Evolutionary conservation across 148 eudicot genomes (phyloP).

Genomic region (Cornus florida): DNA sequence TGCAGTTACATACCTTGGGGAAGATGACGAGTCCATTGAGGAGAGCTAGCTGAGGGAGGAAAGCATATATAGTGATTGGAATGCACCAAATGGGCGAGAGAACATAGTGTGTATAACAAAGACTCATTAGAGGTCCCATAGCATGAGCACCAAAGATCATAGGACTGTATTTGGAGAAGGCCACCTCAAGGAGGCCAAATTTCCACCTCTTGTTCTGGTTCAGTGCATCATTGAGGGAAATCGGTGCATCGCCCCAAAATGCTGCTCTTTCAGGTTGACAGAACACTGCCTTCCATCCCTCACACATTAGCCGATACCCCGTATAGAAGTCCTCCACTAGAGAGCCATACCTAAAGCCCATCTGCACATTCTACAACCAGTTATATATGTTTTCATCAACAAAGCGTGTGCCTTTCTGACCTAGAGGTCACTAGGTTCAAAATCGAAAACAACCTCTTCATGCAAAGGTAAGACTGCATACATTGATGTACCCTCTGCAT

Average conservation of each 20-base stretch:
- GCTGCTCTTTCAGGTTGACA: constrained; percentile 55
- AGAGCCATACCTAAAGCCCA: constrained; percentile 71
- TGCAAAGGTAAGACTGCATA: too few relatives aligned
- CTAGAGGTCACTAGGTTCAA: too few relatives aligned
- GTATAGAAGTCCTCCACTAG: constrained; percentile 58
- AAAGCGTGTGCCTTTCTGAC: too few relatives aligned
- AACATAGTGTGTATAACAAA: constrained; percentile 35
- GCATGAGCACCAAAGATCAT: constrained; percentile 35
- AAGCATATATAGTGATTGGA: constrained; percentile 50
- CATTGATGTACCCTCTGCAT: too few relatives aligned
- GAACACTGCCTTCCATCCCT: constrained; percentile 56
- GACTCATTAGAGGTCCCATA: constrained; percentile 46
- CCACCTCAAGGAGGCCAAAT: constrained; percentile 53
- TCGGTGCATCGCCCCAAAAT: constrained; percentile 57
- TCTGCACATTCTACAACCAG: constrained; percentile 19
- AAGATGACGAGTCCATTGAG: constrained; percentile 47
- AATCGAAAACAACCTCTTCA: too few relatives aligned
- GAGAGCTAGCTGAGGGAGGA: constrained; percentile 63
- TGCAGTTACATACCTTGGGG: constrained; percentile 41
- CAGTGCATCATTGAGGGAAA: constrained; percentile 35
- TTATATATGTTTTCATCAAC: not conserved
- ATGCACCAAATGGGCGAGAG: constrained; percentile 40
- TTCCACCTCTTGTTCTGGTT: constrained; percentile 56
- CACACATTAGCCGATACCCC: constrained; percentile 50
- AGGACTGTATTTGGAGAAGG: constrained; percentile 39